Evolutionary conservation across 768 basidiomycete genomes (phyloP).

Genomic region (Dentipellis sp.): DNA sequence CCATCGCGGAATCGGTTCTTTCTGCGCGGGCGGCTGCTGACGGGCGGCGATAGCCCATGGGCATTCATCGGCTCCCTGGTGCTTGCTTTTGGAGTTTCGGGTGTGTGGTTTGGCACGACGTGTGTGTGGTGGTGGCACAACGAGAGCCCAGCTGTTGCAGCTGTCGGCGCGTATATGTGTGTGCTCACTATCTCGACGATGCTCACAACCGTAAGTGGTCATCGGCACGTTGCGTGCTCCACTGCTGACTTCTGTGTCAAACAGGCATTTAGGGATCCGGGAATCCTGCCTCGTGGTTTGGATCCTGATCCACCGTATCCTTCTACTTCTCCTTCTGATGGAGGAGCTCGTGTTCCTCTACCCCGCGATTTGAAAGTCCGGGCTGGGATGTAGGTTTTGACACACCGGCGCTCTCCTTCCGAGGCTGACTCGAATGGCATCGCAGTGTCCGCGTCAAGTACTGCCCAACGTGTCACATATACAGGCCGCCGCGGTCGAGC

Average conservation of each 20-base stretch:
- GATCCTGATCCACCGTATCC: constrained; percentile 82
- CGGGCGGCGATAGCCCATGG: constrained; percentile 79
- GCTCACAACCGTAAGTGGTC: constrained; percentile 57
- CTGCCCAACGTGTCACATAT: constrained; percentile 87
- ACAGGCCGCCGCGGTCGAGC: constrained; percentile 88
- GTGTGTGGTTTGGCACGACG: constrained; percentile 83
- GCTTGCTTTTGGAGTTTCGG: constrained; percentile 58
- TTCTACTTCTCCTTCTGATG: constrained; percentile 52
- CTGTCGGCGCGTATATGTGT: constrained; percentile 52
- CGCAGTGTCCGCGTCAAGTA: constrained; percentile 85
- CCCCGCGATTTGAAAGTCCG: constrained; percentile 79
- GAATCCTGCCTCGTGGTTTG: constrained; percentile 80
- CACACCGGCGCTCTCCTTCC: not conserved
- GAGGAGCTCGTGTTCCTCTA: constrained; percentile 51
- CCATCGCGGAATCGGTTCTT: constrained; percentile 74
- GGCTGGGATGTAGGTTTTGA: constrained; percentile 53
- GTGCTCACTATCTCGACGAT: constrained; percentile 67
- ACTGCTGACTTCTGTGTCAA: constrained; percentile 11
- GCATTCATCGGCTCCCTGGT: constrained; percentile 65
- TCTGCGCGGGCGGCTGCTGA: constrained; percentile 60
- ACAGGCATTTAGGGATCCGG: constrained; percentile 75
- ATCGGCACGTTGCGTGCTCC: constrained; percentile 10
- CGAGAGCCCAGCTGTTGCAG: constrained; percentile 61
- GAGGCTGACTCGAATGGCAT: not conserved
- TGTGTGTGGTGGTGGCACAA: constrained; percentile 86